Evolutionary conservation across 768 basidiomycete genomes (phyloP).

Genomic region (Lyophyllum semitale): DNA sequence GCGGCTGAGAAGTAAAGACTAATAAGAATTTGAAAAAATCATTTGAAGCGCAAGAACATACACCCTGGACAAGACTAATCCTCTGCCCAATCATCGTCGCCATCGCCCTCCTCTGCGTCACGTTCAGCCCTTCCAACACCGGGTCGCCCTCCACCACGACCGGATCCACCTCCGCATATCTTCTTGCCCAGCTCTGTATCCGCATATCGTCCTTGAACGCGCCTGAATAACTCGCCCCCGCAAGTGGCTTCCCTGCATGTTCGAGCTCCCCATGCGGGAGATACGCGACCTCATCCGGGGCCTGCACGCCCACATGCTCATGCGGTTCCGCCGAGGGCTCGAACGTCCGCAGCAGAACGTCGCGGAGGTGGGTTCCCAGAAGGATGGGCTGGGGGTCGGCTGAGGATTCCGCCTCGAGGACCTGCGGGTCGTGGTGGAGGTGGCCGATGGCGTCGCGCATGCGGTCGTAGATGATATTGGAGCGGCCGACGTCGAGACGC

Average conservation of each 20-base stretch:
- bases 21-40: background rate
- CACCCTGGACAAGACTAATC: slow-evolving; percentile 85
- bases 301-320: slow-evolving; percentile 35
- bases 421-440: slow-evolving; percentile 54
- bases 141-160: slow-evolving; percentile 81
- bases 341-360: slow-evolving; percentile 67
- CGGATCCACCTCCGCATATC: slow-evolving; percentile 63
- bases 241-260: slow-evolving; percentile 23
- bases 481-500: slow-evolving; percentile 72
- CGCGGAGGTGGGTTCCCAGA: slow-evolving; percentile 72
- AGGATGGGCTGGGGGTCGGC: slow-evolving; percentile 53
- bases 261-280: slow-evolving; percentile 38
- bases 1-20: slow-evolving; percentile 54
- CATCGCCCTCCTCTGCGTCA: slow-evolving; percentile 78
- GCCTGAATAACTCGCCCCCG: slow-evolving; percentile 31
- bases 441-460: slow-evolving; percentile 68
- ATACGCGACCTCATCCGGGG: slow-evolving; percentile 39
- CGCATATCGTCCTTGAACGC: slow-evolving; percentile 72
- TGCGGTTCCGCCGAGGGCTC: slow-evolving; percentile 29
- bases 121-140: slow-evolving; percentile 60
- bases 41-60: slow-evolving; percentile 36
- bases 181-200: slow-evolving; percentile 79
- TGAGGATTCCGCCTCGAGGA: slow-evolving; percentile 33
- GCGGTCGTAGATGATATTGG: slow-evolving; percentile 64
- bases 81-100: slow-evolving; percentile 85